Base-by-base conservation (phyloP, 768 basidiomycete species). In the Leccinum ochraceum region DNA sequence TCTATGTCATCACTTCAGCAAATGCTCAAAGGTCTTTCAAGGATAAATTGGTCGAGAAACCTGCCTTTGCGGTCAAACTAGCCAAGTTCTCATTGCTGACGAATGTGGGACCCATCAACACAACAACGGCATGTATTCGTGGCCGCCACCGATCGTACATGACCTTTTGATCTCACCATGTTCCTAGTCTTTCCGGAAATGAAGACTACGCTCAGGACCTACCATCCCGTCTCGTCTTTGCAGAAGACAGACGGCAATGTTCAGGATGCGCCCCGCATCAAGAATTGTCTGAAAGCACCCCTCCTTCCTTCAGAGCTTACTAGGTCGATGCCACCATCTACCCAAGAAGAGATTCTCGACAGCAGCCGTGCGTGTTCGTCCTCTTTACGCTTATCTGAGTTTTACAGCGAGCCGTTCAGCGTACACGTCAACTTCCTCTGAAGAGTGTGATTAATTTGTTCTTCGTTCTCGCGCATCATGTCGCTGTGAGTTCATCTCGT, bases 31-130 rank as follows among this genome's bases (percentile, higher is more conserved):
- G 75, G 88, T 90, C 46, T 81, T 94, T 28, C 73, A 89, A 90
- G 74, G 89, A 91, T 71, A 94, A 94, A 75, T 91, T 95, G 87
- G 75, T 86, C 56, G 90, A 93, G 58, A 88, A 84, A 1, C 89
- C 90, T 14, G 84, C 84, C 9, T 93, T 92, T 72, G 87, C 86
- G 6, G 76, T 86, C 65, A 90, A 92, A 74, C 83, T 93, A 56
- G 89, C 88, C 55, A 93, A 94, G 76, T 84, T 95, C 42, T 87
- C 89, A 26, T 79, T 95, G 34, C 78, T 95, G 56, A 92, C 92
- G 56, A 96, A 96, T 69, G 89, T 94, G 52, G 94, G 94, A 26
- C 81, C 92, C 63, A 91, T 95, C 75, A 95, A 95, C 70, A 95
- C 94, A 39, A 95, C 94, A 34, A 88, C 94, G 85, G 92, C 92